Evolutionary conservation across 805 yeast species (phyloP), one percentile per base, ranked within the genome.

Genomic region (Wickerhamiella azyma): DNA sequence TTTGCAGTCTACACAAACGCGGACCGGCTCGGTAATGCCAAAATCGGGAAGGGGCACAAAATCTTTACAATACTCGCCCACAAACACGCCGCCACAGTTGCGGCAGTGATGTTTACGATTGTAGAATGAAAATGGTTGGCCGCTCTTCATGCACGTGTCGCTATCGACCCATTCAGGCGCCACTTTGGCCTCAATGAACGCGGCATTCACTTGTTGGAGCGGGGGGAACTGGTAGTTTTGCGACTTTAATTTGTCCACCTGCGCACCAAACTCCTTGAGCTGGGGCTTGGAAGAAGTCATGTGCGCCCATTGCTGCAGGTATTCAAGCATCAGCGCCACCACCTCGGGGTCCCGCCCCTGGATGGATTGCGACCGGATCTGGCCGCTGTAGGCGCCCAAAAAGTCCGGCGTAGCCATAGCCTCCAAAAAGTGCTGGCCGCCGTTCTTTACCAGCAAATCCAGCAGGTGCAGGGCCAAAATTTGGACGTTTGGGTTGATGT

Each of bases 131-230:
- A 92, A 92, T 13, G 79, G 66, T 37, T 71, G 76, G 43, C 94
- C 85, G 54, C 96, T 85, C 46, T 85, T 77, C 96, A 92, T 88
- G 63, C 98, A 92, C 3, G 85, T 85, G 55, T 85, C 94, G 9
- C 88, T 81, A 58, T 92, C 98, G 18, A 83, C 79, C 98, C 98
- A 92, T 55, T 86, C 96, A 0, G 98, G 97, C 1, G 98, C 96
- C 4, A 88, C 88, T 50, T 77, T 81, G 1, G 95, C 75, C 56
- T 89, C 96, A 41, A 89, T 75, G 60, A 88, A 76, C 4, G 72
- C 68, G 30, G 69, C 55, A 19, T 66, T 62, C 40, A 72, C 64
- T 45, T 47, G 53, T 14, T 47, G 18, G 3, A 43, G 45, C 24
- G 61, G 58, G 1, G 94, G 94, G 56, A 88, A 85, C 45, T 69